Evolutionary conservation across 768 basidiomycete genomes (phyloP), one percentile per base, ranked within the genome.

Genomic region (Vishniacozyma victoriae): DNA sequence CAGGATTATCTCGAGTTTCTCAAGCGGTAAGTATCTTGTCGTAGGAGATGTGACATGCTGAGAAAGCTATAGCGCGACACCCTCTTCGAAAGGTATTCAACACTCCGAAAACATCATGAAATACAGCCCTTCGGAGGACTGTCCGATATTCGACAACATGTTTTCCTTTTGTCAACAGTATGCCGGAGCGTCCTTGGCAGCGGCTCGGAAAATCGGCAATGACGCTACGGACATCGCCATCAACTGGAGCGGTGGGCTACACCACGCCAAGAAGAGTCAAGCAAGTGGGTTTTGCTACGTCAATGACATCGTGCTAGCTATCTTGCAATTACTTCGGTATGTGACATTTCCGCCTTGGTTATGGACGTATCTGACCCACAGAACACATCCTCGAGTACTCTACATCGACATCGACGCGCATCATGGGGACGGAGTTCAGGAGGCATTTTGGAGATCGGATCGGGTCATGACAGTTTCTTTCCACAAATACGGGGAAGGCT

Each of bases 381-480:
- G 93, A 67, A 84, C 86, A 64, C 87, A 91, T 59, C 85, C 93
- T 5, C 83, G 93, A 15, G 93, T 99, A 3, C 77, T 99, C 6
- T 99, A 99, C 70, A 90, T 99, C 60, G 93, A 99, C 74, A 99
- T 99, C 56, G 93, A 99, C 67, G 96, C 97, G 47, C 93, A 99
- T 71, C 93, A 99, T 60, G 93, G 93, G 6, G 93, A 99, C 63
- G 93, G 93, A 19, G 95, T 99, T 2, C 90, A 99, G 67, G 85
- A 93, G 52, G 95, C 93, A 0, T 97, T 99, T 72, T 99, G 93
- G 73, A 85, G 93, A 59, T 86, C 89, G 31, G 91, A 99, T 63
- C 84, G 93, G n/a, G 93, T 99, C 55, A 85, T 96, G 81, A 97
- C 93, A 0, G 88, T 96, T 13, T 96, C 93, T 0, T 99, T 99